Evolutionary conservation across 163 green algal genomes (phyloP).

Genomic region (Scenedesmus sp.): DNA sequence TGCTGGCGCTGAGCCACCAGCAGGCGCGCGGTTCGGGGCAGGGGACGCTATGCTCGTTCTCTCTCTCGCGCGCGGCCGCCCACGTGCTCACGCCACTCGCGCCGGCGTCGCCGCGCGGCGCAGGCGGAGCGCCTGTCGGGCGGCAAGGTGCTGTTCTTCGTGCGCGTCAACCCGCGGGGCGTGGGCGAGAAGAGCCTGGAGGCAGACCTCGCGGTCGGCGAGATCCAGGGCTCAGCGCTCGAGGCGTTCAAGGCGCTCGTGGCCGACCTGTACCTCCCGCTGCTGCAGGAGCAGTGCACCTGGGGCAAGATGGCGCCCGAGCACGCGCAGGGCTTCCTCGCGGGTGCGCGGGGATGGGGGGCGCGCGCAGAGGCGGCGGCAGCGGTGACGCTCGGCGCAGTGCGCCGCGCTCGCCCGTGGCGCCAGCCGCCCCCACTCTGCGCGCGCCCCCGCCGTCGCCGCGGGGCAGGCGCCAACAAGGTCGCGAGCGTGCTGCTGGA

Average conservation of each 20-base stretch:
- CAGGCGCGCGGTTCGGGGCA: constrained; percentile 46
- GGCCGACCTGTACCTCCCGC: constrained; percentile 78
- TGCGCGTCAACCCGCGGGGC: constrained; percentile 72
- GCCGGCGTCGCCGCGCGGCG: neutral
- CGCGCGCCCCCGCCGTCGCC: too few relatives aligned
- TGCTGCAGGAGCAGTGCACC: constrained; percentile 63
- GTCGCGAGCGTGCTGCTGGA: constrained; percentile 79
- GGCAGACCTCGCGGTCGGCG: constrained; percentile 60
- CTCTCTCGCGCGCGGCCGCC: neutral
- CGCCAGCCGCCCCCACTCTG: too few relatives aligned
- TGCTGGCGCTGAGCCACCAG: constrained; percentile 52
- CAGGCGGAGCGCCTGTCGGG: constrained; percentile 63
- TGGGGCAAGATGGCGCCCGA: constrained; percentile 62
- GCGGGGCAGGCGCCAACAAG: constrained; percentile 53
- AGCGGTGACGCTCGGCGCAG: neutral
- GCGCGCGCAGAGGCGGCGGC: neutral
- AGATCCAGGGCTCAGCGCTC: constrained; percentile 54
- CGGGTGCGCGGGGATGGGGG: neutral
- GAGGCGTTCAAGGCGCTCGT: constrained; percentile 77
- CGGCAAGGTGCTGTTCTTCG: constrained; percentile 80
- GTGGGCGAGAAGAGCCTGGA: constrained; percentile 76
- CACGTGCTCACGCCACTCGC: neutral
- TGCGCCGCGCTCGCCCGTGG: too few relatives aligned
- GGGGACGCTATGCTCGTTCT: neutral
- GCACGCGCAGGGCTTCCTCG: constrained; percentile 65